Base-by-base conservation (phyloP, 306 rosid genomes). In the Macrotyloma uniflorum region DNA sequence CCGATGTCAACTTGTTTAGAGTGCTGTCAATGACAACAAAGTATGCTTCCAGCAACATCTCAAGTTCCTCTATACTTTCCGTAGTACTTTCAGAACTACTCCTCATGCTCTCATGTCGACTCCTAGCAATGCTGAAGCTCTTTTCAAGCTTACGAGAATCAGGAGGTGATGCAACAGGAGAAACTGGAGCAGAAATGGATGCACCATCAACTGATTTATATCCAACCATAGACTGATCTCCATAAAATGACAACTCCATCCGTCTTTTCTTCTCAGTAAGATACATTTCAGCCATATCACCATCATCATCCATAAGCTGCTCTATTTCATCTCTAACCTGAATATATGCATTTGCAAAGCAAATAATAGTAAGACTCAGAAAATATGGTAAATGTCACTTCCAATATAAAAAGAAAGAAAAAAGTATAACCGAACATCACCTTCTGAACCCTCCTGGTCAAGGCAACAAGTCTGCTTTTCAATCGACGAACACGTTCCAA, bases 231-330 rank as follows among this genome's bases (percentile, higher is more conserved):
- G 98, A 93, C 84, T 88, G 99, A 45, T 96, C 97, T 18, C 97
- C 99, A 76, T 78, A 89, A 76, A 90, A 86, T 67, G 97, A 84
- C 63, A 91, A 66, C 83, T 95, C 99, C 96, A 85, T 86, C 75
- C 97, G 86, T 24, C 88, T 86, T 89, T 95, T 95, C 93, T 95
- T 95, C 90, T 95, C 98, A 0, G 99, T 91, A 33, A 95, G 96
- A 70, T 95, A 95, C 99, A 95, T 91, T 90, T 95, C 99, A 28
- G 99, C 98, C 99, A 95, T 95, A 84, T 95, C 99, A 42, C 97
- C 99, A 80, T 95, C 99, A 87, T 95, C 99, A 57, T 95, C 99
- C 99, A 95, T 95, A 78, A 95, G 98, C 86, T 95, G 99, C 87
- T 95, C 99, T 85, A 95, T 93, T 89, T 95, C 99, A 71, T 95